Percentiles rank a stretch among this genome's conserved stretches.
These are phyloP conservation scores for Bondarzewia mesenterica DNA, from an alignment of 1,284 basidiomycete species.

Conservation along the genomic window DNA sequence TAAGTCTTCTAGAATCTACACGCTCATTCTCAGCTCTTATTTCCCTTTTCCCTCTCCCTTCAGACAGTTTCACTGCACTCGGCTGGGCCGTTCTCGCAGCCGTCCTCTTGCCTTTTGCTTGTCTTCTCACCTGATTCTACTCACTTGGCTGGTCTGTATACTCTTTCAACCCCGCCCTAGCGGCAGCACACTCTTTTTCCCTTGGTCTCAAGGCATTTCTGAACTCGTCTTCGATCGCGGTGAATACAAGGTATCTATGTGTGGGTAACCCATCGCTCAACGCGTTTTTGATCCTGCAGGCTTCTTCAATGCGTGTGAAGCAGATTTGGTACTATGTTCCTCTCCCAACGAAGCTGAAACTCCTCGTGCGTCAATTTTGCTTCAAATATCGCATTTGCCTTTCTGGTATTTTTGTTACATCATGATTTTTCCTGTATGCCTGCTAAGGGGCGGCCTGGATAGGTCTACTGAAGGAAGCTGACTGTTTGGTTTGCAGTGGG, in stretches of 20 bases:
- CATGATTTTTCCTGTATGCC: not conserved
- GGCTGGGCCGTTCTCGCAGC: conserved; percentile 12
- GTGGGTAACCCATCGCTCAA: not conserved
- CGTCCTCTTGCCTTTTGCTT: conserved; percentile 19
- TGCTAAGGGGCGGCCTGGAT: not conserved
- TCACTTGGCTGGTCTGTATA: conserved; percentile 12
- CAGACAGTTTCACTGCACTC: conserved; percentile 1
- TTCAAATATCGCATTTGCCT: not conserved
- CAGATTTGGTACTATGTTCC: conserved; percentile 32
- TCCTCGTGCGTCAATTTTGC: conserved; percentile 37
- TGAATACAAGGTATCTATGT: not conserved
- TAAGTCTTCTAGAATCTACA: too few relatives aligned
- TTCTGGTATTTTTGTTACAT: not conserved
- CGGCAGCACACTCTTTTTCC: conserved; percentile 27
- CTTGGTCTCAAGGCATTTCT: conserved; percentile 11
- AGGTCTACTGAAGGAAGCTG: conserved; percentile 4
- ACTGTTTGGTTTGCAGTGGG: conserved; percentile 48
- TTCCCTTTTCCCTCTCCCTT: not conserved
- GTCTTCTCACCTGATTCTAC: conserved; percentile 17
- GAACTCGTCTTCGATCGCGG: conserved; percentile 7
- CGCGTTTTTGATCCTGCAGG: conserved; percentile 8
- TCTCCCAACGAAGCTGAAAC: conserved; percentile 35
- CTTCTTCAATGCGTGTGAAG: conserved; percentile 39
- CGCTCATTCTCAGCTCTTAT: not conserved
- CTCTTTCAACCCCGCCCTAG: conserved; percentile 33